Evolutionary conservation across 1,139 yeast species (phyloP), one percentile per base, ranked within the genome.

Genomic region (Suhomyces anneliseae): DNA sequence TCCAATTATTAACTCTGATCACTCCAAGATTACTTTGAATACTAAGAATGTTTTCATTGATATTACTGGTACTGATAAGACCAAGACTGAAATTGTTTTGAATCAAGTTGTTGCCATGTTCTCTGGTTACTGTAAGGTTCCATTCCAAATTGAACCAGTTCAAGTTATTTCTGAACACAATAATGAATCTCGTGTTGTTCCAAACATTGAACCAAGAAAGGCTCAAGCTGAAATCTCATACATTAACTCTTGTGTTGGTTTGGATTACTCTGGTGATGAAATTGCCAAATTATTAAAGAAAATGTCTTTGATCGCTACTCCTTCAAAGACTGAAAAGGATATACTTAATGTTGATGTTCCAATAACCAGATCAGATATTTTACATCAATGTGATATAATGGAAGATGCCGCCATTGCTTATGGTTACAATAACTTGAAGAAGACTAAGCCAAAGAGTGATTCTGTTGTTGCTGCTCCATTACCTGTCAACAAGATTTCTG

Each of bases 321-420:
- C 83, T 32, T 72, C 85, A 5, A 51, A 69, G 6, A 60, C 66
- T 5, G 79, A 82, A 54, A 59, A 73, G 19, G 78, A 83, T 54
- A 56, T 80, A 37, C 64, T 92, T 48, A 84, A 86, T 48, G 96
- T 93, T 46, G 66, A 72, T 40, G 81, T 93, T 51, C 99, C 99
- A 56, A 85, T 90, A 59, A 93, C 99, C 40, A 85, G 99, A 74
- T 85, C 98, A 8, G 99, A 95, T 69, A 82, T 95, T 53, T 79
- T 95, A 62, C 99, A 95, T 69, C 96, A 90, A 68, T 93, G 99
- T 78, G 99, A 95, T 70, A 87, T 95, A 57, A 88, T 95, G 96
- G 99, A 95, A 70, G 99, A 95, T 68, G 97, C 92, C 41, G 99
- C 97, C 44, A 87, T 95, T 64, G 96, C 90, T 34, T 95, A 90